phyloP scores from a whole-genome alignment of 2,329 filamentous ascomycete species.

The Ceratocystis albifundus region DNA sequence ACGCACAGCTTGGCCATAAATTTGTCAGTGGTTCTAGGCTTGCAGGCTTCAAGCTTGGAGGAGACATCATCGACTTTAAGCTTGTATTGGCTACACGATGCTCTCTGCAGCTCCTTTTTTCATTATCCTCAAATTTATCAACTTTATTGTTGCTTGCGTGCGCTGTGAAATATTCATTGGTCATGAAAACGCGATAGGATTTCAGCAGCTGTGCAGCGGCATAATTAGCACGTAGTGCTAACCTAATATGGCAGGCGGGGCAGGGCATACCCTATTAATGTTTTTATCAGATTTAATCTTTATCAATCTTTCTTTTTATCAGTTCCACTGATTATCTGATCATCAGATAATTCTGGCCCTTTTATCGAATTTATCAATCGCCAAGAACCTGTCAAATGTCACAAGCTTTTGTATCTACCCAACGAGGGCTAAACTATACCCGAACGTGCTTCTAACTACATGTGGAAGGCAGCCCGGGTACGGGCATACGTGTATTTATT shows the following conservation, averaged over 20 bases:
- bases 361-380: conserved; percentile 14
- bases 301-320: conserved; percentile 14
- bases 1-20: not conserved
- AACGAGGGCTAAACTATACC: not conserved
- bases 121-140: not conserved
- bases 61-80: not conserved
- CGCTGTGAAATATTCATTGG: not conserved
- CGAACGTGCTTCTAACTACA: not conserved
- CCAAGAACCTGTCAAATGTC: not conserved
- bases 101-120: not conserved
- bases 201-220: not conserved
- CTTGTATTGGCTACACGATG: not conserved
- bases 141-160: not conserved
- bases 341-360: conserved; percentile 8
- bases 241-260: not conserved
- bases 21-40: not conserved
- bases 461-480: not conserved
- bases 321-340: conserved; percentile 17
- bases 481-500: not conserved
- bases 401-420: not conserved
- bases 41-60: not conserved
- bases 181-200: not conserved
- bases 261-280: not conserved
- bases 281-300: not conserved
- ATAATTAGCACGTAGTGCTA: not conserved